A percentile compares a stretch with the other conserved stretches of the same genome.
Conservation (phyloP, 1,284 basidiomycete species). For the Boletus mariae region DNA sequence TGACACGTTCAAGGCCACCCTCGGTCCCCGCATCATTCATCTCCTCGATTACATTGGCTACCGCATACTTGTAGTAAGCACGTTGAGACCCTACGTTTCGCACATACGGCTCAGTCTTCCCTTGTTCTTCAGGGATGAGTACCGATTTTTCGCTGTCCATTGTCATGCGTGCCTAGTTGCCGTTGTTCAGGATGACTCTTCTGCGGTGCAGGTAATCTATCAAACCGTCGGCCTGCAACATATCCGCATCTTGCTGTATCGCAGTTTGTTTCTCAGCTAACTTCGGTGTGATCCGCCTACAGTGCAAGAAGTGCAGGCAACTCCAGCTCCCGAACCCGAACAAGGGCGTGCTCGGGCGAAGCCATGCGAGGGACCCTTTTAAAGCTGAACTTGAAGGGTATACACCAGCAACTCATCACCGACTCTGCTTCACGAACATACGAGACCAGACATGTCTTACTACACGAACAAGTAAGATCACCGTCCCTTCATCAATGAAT, state of each 20-base stretch:
- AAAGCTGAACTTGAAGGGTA: not conserved
- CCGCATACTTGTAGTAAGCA: constrained; percentile 5
- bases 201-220: constrained; percentile 8
- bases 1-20: constrained; percentile 2
- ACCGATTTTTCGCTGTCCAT: not conserved
- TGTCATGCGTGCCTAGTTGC: not conserved
- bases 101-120: not conserved
- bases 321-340: constrained; percentile 13
- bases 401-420: not conserved
- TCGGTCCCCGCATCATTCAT: not conserved
- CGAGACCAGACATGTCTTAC: constrained; percentile 9
- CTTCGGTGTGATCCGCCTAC: constrained; percentile 8
- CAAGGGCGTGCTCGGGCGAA: not conserved
- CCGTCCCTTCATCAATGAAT: not conserved
- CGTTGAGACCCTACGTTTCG: not conserved
- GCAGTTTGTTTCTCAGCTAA: not conserved
- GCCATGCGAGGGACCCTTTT: constrained; percentile 8
- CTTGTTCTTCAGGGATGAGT: not conserved
- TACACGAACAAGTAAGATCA: constrained; percentile 12
- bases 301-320: constrained; percentile 5
- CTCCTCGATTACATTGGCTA: constrained; percentile 6
- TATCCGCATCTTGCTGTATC: constrained; percentile 18
- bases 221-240: not conserved
- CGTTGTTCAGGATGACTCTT: not conserved
- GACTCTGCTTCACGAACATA: not conserved